phyloP scores from a whole-genome alignment of 768 basidiomycete genomes.

The Stropharia rugosoannulata region DNA sequence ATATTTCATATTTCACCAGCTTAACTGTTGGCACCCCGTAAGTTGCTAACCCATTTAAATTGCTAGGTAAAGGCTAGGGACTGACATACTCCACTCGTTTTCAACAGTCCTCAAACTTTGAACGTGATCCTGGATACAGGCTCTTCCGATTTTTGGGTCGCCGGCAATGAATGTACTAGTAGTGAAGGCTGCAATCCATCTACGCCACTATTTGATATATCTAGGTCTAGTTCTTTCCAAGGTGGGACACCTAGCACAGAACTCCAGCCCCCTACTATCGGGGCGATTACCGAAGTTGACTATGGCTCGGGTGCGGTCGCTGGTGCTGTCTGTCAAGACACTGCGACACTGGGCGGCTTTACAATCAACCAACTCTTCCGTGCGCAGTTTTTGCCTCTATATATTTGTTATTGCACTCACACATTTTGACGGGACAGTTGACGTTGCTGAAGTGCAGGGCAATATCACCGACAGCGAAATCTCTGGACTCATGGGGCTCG shows the following conservation, averaged over 20 bases:
- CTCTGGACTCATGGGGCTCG: conserved; percentile 77
- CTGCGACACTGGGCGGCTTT: conserved; percentile 66
- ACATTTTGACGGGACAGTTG: conserved; percentile 35
- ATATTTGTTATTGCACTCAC: background rate
- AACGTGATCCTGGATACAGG: conserved; percentile 88
- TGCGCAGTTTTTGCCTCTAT: conserved; percentile 23
- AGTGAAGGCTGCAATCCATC: conserved; percentile 29
- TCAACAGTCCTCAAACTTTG: conserved; percentile 62
- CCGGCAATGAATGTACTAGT: conserved; percentile 41
- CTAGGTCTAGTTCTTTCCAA: conserved; percentile 21
- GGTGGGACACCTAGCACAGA: background rate
- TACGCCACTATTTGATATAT: conserved; percentile 42
- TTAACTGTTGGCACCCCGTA: conserved; percentile 6
- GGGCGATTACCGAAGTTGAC: conserved; percentile 21
- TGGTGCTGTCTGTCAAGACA: conserved; percentile 57
- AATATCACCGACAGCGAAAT: conserved; percentile 45
- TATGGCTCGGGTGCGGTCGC: conserved; percentile 74
- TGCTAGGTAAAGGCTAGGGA: background rate
- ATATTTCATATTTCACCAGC: conserved; percentile 1
- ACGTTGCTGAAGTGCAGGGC: conserved; percentile 50
- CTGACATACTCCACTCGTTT: background rate
- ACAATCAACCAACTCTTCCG: conserved; percentile 57
- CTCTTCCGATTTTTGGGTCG: conserved; percentile 88
- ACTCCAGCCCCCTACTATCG: background rate
- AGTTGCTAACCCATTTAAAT: background rate